Evolutionary conservation across 2,329 filamentous ascomycete genomes (phyloP).

Genomic region (Apiospora arundinis): DNA sequence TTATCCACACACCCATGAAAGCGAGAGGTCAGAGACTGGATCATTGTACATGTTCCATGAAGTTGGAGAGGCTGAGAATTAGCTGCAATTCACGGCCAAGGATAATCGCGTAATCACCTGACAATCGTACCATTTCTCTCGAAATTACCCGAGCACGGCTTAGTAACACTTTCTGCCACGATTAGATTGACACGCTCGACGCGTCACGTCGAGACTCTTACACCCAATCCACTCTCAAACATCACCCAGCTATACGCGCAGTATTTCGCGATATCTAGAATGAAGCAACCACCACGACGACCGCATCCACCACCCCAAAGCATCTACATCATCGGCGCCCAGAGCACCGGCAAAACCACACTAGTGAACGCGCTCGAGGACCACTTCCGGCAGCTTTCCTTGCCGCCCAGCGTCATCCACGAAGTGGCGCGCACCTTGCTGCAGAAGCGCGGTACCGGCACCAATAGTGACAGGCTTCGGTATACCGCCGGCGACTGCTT

Average conservation of each 20-base stretch:
- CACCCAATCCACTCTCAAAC: background rate
- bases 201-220: background rate
- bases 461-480: no score
- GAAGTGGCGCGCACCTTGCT: conserved; percentile 48
- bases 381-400: conserved; percentile 29
- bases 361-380: conserved; percentile 43
- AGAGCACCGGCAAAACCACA: conserved; percentile 54
- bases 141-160: no score
- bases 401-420: conserved; percentile 36
- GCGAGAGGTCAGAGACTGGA: no score
- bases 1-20: no score
- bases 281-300: background rate
- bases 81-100: background rate
- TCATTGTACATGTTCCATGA: no score
- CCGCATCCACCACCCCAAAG: background rate
- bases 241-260: no score
- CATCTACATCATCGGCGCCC: conserved; percentile 52
- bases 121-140: background rate
- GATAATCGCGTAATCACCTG: background rate
- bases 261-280: background rate
- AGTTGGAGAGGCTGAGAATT: no score
- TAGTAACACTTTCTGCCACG: background rate
- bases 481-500: conserved; percentile 35
- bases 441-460: background rate
- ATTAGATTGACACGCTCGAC: background rate